Evolutionary conservation across 2,329 filamentous ascomycete species (phyloP), one percentile per base, ranked within the genome.

Genomic region (Verticillium nubilum): DNA sequence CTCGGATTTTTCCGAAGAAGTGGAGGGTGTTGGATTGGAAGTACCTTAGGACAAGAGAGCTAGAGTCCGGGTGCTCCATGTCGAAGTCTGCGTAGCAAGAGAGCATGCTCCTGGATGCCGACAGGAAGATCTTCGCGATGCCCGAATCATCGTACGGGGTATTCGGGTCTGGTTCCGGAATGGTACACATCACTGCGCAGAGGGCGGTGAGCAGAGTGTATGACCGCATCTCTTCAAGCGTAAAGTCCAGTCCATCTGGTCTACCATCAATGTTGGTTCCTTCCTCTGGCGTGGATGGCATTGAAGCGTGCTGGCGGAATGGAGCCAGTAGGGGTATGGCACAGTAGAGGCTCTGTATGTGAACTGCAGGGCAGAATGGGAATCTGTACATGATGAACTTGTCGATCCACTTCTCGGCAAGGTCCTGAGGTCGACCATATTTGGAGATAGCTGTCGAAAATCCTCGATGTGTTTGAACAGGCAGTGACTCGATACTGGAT

Each of bases 11-110:
- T 0, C 76, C 76, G 1, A 73, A 68, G 2, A 74, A 74, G 58
- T 78, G 76, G 1, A 78, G 65, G 55, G 76, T 78, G 60, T 78
- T 78, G 17, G 76, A 78, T 58, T 78, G 76, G 25, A 78, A 76
- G 57, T 78, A 78, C 7, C 76, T 71, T n/a, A 78, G 76, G 1
- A 71, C 69, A 23, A 78, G 70, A 2, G 76, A 78, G 60, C 72
- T 76, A 0, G 75, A 74, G 59, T 70, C 73, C 2, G 76, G 76
- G 12, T 66, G 70, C 56, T 78, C 75, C 2, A 78, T 66, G 47
- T 78, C 76, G 0, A 70, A 68, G 35, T 78, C 76, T 0, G 75
- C 64, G 47, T 78, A 77, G 35, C 68, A 69, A 15, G 68, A 67
- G 12, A 78, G 65, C 23, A 72, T 76, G 37, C 67, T 67, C 0